Percentiles rank a stretch among this genome's conserved stretches.
phyloP scores from a whole-genome alignment of 768 basidiomycete species.

The Sistotremastrum niveocremeum region DNA sequence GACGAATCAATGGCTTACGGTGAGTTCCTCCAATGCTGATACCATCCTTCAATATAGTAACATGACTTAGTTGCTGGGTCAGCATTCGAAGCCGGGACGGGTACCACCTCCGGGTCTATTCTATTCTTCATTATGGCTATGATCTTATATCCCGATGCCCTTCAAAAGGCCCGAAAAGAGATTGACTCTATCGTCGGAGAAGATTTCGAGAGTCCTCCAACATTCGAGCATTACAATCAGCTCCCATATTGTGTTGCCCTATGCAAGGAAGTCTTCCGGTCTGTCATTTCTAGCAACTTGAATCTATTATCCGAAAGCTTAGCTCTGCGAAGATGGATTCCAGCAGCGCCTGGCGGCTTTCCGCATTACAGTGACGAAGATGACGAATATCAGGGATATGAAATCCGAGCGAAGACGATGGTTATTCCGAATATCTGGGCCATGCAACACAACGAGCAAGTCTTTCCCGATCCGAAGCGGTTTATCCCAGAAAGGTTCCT shows the following conservation, averaged over 20 bases:
- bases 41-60: not conserved
- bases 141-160: constrained; percentile 11
- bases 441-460: constrained; percentile 12
- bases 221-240: constrained; percentile 3
- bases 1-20: constrained; percentile 6
- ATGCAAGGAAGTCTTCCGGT: constrained; percentile 6
- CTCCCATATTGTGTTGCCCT: constrained; percentile 7
- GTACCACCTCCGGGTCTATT: constrained; percentile 9
- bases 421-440: constrained; percentile 9
- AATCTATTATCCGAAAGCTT: not conserved
- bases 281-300: not conserved
- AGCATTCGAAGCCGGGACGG: constrained; percentile 14
- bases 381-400: constrained; percentile 2
- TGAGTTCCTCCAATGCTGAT: not conserved
- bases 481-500: constrained; percentile 22
- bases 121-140: constrained; percentile 15
- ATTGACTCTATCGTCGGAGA: constrained; percentile 11
- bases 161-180: constrained; percentile 15
- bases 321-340: constrained; percentile 3
- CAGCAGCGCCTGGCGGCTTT: constrained; percentile 1
- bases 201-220: constrained; percentile 2
- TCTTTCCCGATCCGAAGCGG: constrained; percentile 12
- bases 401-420: constrained; percentile 2
- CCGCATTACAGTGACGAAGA: constrained; percentile 3
- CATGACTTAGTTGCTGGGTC: constrained; percentile 7